Evolutionary conservation across 2,329 filamentous ascomycete genomes (phyloP).

Genomic region (Phialophora macrospora): DNA sequence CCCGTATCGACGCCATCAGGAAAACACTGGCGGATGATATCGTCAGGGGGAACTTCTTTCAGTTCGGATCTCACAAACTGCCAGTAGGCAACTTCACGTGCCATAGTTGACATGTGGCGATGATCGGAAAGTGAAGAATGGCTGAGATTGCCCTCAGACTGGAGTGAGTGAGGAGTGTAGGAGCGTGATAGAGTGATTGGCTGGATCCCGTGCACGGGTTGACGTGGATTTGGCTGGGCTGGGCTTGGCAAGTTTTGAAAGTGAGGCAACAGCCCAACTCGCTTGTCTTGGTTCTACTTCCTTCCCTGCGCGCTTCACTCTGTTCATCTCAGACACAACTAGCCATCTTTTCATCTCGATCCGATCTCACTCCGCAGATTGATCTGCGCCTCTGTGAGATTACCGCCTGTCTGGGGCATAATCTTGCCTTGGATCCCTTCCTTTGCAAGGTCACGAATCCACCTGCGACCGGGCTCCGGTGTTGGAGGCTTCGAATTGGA

Average conservation of each 20-base stretch:
- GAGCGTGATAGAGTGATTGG: background rate
- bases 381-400: background rate
- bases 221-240: background rate
- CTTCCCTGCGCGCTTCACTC: background rate
- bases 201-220: background rate
- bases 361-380: background rate
- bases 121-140: constrained; percentile 1
- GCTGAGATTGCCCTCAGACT: background rate
- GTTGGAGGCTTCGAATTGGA: constrained; percentile 9
- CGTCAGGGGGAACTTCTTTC: constrained; percentile 12
- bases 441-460: background rate
- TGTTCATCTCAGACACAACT: constrained; percentile 1
- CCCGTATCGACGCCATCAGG: constrained; percentile 20
- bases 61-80: constrained; percentile 17
- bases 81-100: constrained; percentile 14
- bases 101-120: background rate
- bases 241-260: constrained; percentile 10
- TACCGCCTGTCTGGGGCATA: background rate
- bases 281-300: background rate
- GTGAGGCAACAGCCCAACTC: constrained; percentile 3
- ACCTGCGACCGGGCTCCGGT: background rate
- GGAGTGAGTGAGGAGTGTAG: background rate
- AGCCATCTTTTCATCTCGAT: background rate
- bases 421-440: background rate
- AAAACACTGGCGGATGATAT: constrained; percentile 32